Base-by-base conservation (phyloP, 2,329 filamentous ascomycete genomes). In the Neofusicoccum sp. region DNA sequence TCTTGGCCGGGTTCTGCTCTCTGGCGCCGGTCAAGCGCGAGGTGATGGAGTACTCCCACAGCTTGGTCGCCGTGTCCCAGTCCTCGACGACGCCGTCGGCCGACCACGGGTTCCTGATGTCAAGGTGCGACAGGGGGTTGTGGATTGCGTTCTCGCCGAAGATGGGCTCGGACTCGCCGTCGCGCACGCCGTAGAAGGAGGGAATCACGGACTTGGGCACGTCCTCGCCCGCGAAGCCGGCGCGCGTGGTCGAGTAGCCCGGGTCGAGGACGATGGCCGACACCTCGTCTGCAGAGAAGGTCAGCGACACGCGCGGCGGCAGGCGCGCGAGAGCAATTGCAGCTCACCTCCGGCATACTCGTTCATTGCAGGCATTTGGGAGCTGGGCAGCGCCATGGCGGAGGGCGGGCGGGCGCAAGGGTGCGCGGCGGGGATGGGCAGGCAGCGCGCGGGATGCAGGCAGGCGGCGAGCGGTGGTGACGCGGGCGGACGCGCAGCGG, bases 151-250 rank as follows among this genome's bases (percentile, higher is more conserved):
- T 93, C 73, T 99, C 96, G 77, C 95, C 95, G 70, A 93, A 98
- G 62, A 95, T 75, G 33, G 82, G 76, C 65, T 82, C 80, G 26
- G 78, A 79, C 45, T 81, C 76, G 61, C 75, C 77, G 59, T 80
- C 73, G 41, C 76, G 67, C 16, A 75, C 70, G 63, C 90, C 93
- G 78, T 99, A 99, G 79, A 89, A 91, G 45, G 92, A 95, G 30
- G 93, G 93, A 62, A 96, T 84, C 61, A 98, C 87, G 31, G 91
- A 92, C 80, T 98, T 98, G 68, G 95, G 95, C 0, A 92, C 89
- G 78, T 99, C 95, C 84, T 99, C 96, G 72, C 96, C 95, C 11
- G 96, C 96, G 72, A 98, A 99, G 62, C 95, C 95, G 63, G 93
- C 95, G 77, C 96, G 92, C 41, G 90, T 93, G 67, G 87, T 89